Evolutionary conservation across 106 monocot genomes (phyloP), one percentile per base, ranked within the genome.

Genomic region (Triglochin maritima): DNA sequence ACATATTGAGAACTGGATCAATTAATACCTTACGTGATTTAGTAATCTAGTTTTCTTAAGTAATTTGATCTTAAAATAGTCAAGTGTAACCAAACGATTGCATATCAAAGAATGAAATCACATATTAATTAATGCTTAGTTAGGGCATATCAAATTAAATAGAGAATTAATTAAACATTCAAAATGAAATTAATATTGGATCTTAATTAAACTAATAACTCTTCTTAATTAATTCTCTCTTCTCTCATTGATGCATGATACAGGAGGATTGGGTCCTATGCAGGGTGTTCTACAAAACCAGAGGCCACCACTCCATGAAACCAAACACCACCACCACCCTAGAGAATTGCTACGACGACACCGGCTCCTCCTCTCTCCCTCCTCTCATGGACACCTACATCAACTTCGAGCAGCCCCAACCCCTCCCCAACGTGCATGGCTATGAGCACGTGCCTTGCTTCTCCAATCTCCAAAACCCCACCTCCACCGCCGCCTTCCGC

Each of bases 391-490:
- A 86, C 67, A 68, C 81, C 69, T 82, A 80, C 72, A 69, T 70
- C 62, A 53, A 60, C 69, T 79, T 73, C 17, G 60, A 74, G 16
- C 71, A 79, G 48, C 67, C 55, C 3, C 70, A 59, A 4, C 57
- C 47, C 52, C 70, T 60, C 46, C 56, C 56, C 4, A 55, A 55
- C 47, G 8, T 66, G 10, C 64, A 76, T 51, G 80, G 81, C 15
- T 65, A 81, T 76, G 86, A 82, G 82, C 89, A 89, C 60, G 89
- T 89, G 93, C 86, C 89, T 86, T 94, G 86, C 93, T 94, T 94
- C 93, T 89, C 93, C 93, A 86, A 29, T 7, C 42, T 48, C 75
- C 62, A 5, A 2, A n/a, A 10, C 61, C 9, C 52, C 9, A 17
- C 17, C n/a, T 4, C 54, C 47, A 13, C 71, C 62, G 6, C 58